A percentile compares a stretch with the other conserved stretches of the same genome.
phyloP scores from a whole-genome alignment of 352 stramenopile genomes.

The Globisporangium cystogenes region DNA sequence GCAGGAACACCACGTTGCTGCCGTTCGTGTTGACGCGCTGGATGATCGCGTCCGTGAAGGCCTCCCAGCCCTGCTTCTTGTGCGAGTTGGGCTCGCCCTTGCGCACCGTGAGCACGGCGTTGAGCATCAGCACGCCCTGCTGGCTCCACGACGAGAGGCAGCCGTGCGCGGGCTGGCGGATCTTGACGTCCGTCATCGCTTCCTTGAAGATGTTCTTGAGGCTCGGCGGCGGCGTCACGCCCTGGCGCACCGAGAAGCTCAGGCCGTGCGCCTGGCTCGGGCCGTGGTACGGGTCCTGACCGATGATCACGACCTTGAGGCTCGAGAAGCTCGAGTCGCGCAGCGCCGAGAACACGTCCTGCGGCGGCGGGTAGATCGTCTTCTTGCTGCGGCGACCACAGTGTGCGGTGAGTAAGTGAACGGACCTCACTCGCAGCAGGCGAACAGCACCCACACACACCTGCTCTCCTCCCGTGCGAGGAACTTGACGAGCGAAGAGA shows the following conservation, averaged over 20 bases:
- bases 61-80: slow-evolving; percentile 96
- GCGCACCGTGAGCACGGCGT: slow-evolving; percentile 96
- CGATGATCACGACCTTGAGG: slow-evolving; percentile 92
- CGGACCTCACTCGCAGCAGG: too few species aligned
- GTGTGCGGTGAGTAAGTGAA: not conserved
- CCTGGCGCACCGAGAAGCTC: slow-evolving; percentile 89
- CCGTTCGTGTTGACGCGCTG: slow-evolving; percentile 69
- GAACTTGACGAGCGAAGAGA: slow-evolving; percentile 38
- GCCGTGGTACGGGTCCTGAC: slow-evolving; percentile 91
- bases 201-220: slow-evolving; percentile 99
- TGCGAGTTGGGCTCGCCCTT: slow-evolving; percentile 92
- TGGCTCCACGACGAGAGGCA: slow-evolving; percentile 91
- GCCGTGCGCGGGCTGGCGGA: slow-evolving; percentile 81
- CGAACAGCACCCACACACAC: slow-evolving; percentile 5
- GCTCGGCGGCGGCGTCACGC: slow-evolving; percentile 89
- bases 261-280: slow-evolving; percentile 82
- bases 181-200: slow-evolving; percentile 70
- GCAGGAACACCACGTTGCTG: slow-evolving; percentile 94
- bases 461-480: slow-evolving; percentile 42
- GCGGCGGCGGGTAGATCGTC: slow-evolving; percentile 82
- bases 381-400: slow-evolving; percentile 34
- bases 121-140: slow-evolving; percentile 97
- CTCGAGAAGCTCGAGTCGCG: slow-evolving; percentile 84
- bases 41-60: slow-evolving; percentile 96
- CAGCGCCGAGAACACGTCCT: slow-evolving; percentile 88